These are phyloP conservation scores for Phtheirospermum japonicum DNA, from an alignment of 257 asterid genomes.

Conservation along the genomic window DNA sequence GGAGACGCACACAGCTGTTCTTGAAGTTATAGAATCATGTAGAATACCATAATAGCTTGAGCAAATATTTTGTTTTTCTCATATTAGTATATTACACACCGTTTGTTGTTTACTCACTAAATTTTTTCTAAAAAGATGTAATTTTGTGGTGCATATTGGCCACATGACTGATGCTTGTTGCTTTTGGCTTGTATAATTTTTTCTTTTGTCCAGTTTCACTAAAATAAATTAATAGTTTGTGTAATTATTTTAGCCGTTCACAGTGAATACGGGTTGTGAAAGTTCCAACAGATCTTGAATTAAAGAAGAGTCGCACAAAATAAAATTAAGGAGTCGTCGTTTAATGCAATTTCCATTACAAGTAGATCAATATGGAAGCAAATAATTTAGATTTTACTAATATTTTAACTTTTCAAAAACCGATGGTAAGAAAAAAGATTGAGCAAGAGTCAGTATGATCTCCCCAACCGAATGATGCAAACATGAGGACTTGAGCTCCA, in stretches of 20 bases:
- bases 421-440: too few relatives aligned
- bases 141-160: slow-evolving; percentile 1
- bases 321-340: too few relatives aligned
- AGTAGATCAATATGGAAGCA: too few relatives aligned
- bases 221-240: neutral
- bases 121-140: neutral
- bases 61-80: neutral
- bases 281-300: neutral
- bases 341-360: too few relatives aligned
- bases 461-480: too few relatives aligned
- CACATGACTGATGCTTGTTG: neutral
- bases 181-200: slow-evolving; percentile 20
- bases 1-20: slow-evolving; percentile 65
- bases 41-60: slow-evolving; percentile 44
- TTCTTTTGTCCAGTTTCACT: neutral
- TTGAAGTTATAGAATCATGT: slow-evolving; percentile 86
- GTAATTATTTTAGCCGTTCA: slow-evolving; percentile 8
- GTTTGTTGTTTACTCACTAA: neutral
- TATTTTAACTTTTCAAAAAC: too few relatives aligned
- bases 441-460: too few relatives aligned
- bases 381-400: too few relatives aligned
- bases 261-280: slow-evolving; percentile 3
- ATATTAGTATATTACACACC: neutral
- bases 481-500: too few relatives aligned
- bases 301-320: too few relatives aligned